Conservation (phyloP, 2,329 filamentous ascomycete species). For the Ceratocystis albifundus region DNA sequence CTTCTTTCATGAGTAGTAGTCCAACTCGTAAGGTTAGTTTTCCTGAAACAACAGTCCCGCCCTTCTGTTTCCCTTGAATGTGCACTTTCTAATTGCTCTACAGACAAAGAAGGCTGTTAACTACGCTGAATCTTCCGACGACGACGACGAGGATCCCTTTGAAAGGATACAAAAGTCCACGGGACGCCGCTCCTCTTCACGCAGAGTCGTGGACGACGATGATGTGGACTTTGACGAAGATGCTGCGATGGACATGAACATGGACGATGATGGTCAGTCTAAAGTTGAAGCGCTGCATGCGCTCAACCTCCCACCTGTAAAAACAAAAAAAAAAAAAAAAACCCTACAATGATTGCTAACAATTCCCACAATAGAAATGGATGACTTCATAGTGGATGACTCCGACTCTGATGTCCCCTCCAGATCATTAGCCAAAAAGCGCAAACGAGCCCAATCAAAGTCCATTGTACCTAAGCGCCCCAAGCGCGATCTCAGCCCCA, state of each 20-base stretch:
- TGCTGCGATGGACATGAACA: slow-evolving; percentile 42
- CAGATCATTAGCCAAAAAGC: slow-evolving; percentile 50
- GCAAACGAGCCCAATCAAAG: slow-evolving; percentile 53
- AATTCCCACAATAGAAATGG: slow-evolving; percentile 51
- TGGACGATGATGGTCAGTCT: slow-evolving; percentile 49
- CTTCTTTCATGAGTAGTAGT: slow-evolving; percentile 47
- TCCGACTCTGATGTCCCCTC: slow-evolving; percentile 66
- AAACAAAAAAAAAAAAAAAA: too few species aligned
- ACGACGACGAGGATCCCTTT: slow-evolving; percentile 55
- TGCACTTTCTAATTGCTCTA: neutral
- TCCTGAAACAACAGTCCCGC: too few species aligned
- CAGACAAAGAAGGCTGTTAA: slow-evolving; percentile 51
- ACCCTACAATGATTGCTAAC: slow-evolving; percentile 18
- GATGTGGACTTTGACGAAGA: slow-evolving; percentile 53
- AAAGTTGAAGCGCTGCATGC: too few species aligned
- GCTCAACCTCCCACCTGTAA: too few species aligned
- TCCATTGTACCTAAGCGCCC: slow-evolving; percentile 50
- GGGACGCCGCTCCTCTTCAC: slow-evolving; percentile 35
- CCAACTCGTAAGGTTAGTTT: slow-evolving; percentile 62
- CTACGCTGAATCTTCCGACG: slow-evolving; percentile 77
- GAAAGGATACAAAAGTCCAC: slow-evolving; percentile 23
- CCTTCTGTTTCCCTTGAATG: neutral
- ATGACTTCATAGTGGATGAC: slow-evolving; percentile 78
- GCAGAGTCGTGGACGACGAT: slow-evolving; percentile 52
- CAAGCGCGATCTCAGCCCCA: slow-evolving; percentile 30